Evolutionary conservation across 371 early-diverging fungal genomes (phyloP), one percentile per base, ranked within the genome.

Genomic region (Smittium culicis): DNA sequence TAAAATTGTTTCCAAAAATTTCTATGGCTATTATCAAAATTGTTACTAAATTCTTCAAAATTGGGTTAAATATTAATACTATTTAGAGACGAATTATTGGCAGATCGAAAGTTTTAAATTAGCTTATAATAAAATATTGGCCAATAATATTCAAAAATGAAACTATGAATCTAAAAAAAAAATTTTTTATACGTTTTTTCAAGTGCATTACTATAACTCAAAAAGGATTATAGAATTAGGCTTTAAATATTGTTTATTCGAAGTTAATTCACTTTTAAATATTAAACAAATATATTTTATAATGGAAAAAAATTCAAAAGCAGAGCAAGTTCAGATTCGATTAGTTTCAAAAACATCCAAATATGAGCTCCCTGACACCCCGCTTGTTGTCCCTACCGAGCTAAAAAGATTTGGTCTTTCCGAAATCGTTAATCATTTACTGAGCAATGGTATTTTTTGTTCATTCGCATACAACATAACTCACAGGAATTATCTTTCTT

Each of bases 361-460:
- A 68, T 88, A 86, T 72, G 83, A 82, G 34, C 83, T 94, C 27
- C 84, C 86, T 14, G 88, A 90, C 67, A 79, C 91, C 1, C 79
- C 94, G 61, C 88, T 94, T 33, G 79, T 92, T 34, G 86, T 95
- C 1, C 96, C 96, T 35, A 81, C 88, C 57, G 77, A 80, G 33
- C 80, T 96, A 57, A 82, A 84, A 72, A 87, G 95, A 24, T 88
- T 86, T 71, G 93, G 92, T 55, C 83, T 96, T 31, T 91, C 93
- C 11, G 92, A 91, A 75, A 87, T 96, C 69, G 85, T 96, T 35
- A 95, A 95, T 80, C 91, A 88, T 70, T 79, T 93, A 63, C 77
- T 94, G 34, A 82, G 75, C 35, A 70, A 72, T 58, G 80, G 83
- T 83, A 78, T 31, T 57, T 35, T 34, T n/a, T 54, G 54, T 32